Evolutionary conservation across 176 grass and related monocot species (phyloP).

Genomic region (Urochloa ruziziensis): DNA sequence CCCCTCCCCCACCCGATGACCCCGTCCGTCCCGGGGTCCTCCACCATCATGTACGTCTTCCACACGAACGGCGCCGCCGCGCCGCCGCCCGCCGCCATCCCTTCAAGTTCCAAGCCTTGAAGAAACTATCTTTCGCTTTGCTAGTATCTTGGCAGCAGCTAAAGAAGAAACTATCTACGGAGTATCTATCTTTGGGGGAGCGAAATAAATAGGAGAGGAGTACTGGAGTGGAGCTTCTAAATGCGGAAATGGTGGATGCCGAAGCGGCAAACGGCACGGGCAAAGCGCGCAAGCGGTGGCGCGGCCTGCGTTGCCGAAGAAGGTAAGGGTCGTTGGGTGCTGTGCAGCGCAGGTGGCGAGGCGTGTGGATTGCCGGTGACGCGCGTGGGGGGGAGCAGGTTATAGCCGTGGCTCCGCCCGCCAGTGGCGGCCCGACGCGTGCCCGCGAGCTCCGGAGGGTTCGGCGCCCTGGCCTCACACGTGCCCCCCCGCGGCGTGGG

Average conservation of each 20-base stretch:
- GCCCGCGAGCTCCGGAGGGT: constrained; percentile 15
- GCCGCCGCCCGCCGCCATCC: background rate
- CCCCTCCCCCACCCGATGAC: constrained; percentile 66
- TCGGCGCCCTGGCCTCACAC: constrained; percentile 24
- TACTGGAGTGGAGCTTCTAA: background rate
- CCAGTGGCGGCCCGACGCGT: constrained; percentile 22
- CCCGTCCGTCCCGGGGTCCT: constrained; percentile 55
- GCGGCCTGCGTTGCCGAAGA: background rate
- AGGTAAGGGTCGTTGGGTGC: background rate
- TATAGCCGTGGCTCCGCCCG: background rate
- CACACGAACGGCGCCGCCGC: constrained; percentile 64
- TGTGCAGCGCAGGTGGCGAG: background rate
- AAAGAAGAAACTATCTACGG: background rate
- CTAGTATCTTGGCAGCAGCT: background rate
- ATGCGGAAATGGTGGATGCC: background rate
- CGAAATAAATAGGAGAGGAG: too few relatives aligned
- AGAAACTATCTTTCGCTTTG: background rate
- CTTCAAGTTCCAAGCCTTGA: too few relatives aligned
- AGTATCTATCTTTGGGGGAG: background rate
- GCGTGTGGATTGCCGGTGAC: background rate
- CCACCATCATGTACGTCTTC: constrained; percentile 88
- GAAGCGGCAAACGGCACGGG: background rate
- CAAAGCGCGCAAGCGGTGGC: background rate
- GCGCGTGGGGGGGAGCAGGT: background rate
- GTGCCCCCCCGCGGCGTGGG: background rate